Evolutionary conservation across 2,329 filamentous ascomycete species (phyloP).

Genomic region (Westerdykella sp.): DNA sequence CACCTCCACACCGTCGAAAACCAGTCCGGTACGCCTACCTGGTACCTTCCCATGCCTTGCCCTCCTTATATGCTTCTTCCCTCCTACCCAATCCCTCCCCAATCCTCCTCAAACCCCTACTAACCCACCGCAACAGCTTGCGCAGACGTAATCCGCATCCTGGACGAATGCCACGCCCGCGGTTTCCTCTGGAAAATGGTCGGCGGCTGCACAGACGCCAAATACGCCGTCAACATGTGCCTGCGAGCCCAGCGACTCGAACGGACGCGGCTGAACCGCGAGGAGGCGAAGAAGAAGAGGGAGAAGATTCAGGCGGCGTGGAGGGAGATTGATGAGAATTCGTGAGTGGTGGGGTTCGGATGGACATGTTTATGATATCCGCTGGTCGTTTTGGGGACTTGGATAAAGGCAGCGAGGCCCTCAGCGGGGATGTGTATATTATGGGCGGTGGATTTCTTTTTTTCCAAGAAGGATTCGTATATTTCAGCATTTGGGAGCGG

Average conservation of each 20-base stretch:
- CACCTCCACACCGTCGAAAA: constrained; percentile 93
- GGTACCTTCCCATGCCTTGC: constrained; percentile 1
- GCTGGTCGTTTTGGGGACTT: background rate
- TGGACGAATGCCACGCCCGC: constrained; percentile 89
- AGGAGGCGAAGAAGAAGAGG: constrained; percentile 60
- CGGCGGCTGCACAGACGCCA: constrained; percentile 84
- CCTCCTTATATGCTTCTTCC: constrained; percentile 1
- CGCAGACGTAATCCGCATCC: constrained; percentile 85
- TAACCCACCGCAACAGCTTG: constrained; percentile 57
- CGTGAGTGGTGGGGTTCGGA: constrained; percentile 37
- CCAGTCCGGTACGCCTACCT: constrained; percentile 54
- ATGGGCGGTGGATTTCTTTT: too few species aligned
- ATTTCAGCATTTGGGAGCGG: background rate
- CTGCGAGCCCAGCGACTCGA: constrained; percentile 73
- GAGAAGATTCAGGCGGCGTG: constrained; percentile 70
- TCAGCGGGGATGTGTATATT: too few species aligned
- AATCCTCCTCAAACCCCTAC: background rate
- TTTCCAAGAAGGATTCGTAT: too few species aligned
- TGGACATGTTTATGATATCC: background rate
- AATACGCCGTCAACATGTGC: constrained; percentile 77
- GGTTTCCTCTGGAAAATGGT: constrained; percentile 89
- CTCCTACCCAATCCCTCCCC: background rate
- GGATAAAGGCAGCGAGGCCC: background rate
- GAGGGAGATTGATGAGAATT: constrained; percentile 70
- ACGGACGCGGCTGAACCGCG: constrained; percentile 69